Conservation (phyloP, 768 basidiomycete species). For the Royoungia palumana region DNA sequence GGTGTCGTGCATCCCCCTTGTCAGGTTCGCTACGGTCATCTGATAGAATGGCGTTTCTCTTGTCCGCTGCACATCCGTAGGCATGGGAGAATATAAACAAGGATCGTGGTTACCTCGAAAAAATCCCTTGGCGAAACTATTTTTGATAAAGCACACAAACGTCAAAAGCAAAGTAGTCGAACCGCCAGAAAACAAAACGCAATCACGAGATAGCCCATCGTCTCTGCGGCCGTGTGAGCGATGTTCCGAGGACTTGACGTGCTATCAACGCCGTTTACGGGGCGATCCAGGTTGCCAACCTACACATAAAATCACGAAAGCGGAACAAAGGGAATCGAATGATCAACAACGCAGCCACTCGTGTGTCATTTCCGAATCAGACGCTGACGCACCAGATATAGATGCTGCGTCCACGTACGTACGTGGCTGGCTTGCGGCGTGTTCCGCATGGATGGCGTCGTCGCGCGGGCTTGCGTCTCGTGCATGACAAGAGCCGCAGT, state of each 20-base stretch:
- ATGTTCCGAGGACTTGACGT: neutral
- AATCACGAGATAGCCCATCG: slow-evolving; percentile 9
- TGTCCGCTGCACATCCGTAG: neutral
- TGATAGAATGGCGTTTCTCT: neutral
- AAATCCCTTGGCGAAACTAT: too few species aligned
- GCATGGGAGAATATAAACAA: neutral
- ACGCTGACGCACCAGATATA: slow-evolving; percentile 1
- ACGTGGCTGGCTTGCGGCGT: neutral
- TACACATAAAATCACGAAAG: too few species aligned
- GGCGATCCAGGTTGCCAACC: neutral
- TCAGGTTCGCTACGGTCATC: slow-evolving; percentile 1
- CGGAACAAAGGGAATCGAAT: too few species aligned
- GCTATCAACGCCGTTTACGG: neutral
- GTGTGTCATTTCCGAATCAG: too few species aligned
- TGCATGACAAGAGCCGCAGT: slow-evolving; percentile 5
- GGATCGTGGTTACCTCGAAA: too few species aligned
- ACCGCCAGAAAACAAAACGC: slow-evolving; percentile 15
- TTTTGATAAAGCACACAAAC: neutral
- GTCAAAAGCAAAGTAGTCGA: slow-evolving; percentile 18
- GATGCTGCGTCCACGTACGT: too few species aligned
- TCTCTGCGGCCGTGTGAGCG: slow-evolving; percentile 12
- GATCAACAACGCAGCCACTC: too few species aligned
- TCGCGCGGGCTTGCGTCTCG: slow-evolving; percentile 6
- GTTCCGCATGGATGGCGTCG: neutral
- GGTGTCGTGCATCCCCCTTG: slow-evolving; percentile 4